A percentile compares a stretch with the other conserved stretches of the same genome.
Conservation (phyloP, 2,329 filamentous ascomycete genomes). For the Penicillium sp. region DNA sequence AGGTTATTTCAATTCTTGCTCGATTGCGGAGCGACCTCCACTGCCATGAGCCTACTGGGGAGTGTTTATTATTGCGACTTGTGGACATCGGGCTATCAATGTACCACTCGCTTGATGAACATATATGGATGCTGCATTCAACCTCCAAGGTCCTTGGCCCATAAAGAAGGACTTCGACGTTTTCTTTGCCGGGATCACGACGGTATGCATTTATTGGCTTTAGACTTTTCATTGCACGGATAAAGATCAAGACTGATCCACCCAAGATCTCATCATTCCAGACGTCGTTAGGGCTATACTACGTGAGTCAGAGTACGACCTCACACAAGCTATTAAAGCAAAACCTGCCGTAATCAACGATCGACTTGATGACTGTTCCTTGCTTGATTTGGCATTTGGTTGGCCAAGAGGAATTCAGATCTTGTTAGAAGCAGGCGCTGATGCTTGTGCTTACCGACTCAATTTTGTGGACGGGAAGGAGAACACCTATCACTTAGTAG, state of each 20-base stretch:
- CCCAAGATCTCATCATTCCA: neutral
- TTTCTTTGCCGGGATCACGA: neutral
- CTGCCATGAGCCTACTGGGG: too few species aligned
- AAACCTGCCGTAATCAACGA: neutral
- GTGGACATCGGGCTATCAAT: too few species aligned
- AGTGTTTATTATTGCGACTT: too few species aligned
- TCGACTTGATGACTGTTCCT: neutral
- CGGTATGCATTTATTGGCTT: neutral
- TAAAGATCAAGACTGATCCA: neutral
- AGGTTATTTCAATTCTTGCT: neutral
- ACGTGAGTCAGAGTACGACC: constrained; percentile 3
- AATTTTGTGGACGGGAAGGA: neutral
- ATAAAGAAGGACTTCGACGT: neutral
- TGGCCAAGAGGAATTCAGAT: constrained; percentile 8
- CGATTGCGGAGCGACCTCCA: neutral
- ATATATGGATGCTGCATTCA: neutral
- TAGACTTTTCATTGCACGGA: too few species aligned
- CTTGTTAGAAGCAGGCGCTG: constrained; percentile 2
- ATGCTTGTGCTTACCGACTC: neutral
- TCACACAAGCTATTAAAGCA: neutral
- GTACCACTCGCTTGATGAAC: neutral
- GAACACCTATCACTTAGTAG: neutral
- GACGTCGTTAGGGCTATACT: constrained; percentile 2
- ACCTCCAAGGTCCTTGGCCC: neutral
- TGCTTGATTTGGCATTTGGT: constrained; percentile 8